These are phyloP conservation scores for Neonectria ditissima DNA, from an alignment of 2,329 filamentous ascomycete species.

Conservation along the genomic window DNA sequence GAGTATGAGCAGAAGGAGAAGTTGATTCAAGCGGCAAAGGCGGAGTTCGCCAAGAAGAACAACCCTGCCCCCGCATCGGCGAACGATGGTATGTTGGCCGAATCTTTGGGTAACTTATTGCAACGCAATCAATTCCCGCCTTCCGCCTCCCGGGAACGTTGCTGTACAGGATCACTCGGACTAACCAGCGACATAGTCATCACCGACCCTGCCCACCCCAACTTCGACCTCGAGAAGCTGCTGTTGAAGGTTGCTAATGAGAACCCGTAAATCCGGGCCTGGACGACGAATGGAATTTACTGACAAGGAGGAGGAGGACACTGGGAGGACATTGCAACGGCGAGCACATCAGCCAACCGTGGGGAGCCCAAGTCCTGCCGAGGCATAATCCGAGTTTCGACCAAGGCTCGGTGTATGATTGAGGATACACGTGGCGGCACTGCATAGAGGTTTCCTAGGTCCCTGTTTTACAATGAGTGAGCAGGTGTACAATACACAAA, in stretches of 20 bases:
- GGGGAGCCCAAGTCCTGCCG: conserved; percentile 39
- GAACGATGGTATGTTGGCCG: conserved; percentile 49
- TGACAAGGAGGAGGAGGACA: conserved; percentile 46
- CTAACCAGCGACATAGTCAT: conserved; percentile 47
- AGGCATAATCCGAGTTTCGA: conserved; percentile 47
- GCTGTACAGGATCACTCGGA: conserved; percentile 15
- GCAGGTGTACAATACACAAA: conserved; percentile 67
- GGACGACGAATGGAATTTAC: conserved; percentile 35
- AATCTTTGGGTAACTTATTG: not conserved
- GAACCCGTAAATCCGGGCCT: conserved; percentile 57
- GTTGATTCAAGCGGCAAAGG: conserved; percentile 93
- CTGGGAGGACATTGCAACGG: conserved; percentile 36
- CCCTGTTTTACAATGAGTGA: conserved; percentile 58
- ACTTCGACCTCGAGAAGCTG: conserved; percentile 93
- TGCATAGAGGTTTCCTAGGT: conserved; percentile 64
- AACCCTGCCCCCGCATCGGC: conserved; percentile 59
- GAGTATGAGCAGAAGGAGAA: conserved; percentile 93
- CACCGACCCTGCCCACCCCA: conserved; percentile 81
- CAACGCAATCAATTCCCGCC: not conserved
- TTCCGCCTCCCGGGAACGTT: not conserved
- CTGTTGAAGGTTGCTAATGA: conserved; percentile 72
- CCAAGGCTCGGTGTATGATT: conserved; percentile 53
- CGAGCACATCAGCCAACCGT: conserved; percentile 42
- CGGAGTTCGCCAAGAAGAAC: conserved; percentile 84
- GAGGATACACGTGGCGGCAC: conserved; percentile 56